phyloP scores from a whole-genome alignment of 805 yeast genomes.

The Kodamaea laetipori region DNA sequence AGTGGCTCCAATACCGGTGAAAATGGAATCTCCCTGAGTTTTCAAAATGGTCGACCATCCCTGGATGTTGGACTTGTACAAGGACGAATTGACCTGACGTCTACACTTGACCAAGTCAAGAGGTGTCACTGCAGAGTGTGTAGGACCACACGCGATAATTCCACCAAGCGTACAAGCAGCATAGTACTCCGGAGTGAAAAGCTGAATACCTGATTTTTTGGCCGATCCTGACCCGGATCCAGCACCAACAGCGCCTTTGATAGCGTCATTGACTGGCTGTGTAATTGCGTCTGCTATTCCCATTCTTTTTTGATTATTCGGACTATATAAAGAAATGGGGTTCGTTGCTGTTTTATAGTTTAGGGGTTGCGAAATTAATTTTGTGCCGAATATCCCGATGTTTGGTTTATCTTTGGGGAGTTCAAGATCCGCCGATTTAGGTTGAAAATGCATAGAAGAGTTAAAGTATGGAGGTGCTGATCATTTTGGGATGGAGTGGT shows the following conservation, averaged over 20 bases:
- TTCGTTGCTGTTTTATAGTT: constrained; percentile 6
- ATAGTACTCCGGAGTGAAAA: constrained; percentile 65
- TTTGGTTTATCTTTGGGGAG: too few species aligned
- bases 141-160: constrained; percentile 91
- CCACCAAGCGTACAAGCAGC: constrained; percentile 79
- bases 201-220: constrained; percentile 36
- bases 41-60: constrained; percentile 79
- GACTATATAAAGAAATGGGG: not conserved
- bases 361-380: not conserved
- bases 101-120: constrained; percentile 92
- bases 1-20: constrained; percentile 91
- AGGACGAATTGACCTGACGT: constrained; percentile 75
- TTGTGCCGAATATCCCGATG: too few species aligned
- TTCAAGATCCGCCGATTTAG: too few species aligned
- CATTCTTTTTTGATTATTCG: constrained; percentile 2
- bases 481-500: too few species aligned
- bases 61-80: constrained; percentile 75
- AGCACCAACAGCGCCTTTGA: constrained; percentile 21
- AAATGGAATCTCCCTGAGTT: constrained; percentile 77
- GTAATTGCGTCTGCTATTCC: constrained; percentile 30
- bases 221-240: constrained; percentile 9
- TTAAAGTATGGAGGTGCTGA: too few species aligned
- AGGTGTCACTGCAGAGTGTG: constrained; percentile 92
- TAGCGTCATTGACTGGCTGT: constrained; percentile 34
- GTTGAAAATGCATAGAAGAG: too few species aligned